Percentiles rank a stretch among this genome's conserved stretches.
Conservation (phyloP, 1,284 basidiomycete species). For the Malassezia pachydermatis region DNA sequence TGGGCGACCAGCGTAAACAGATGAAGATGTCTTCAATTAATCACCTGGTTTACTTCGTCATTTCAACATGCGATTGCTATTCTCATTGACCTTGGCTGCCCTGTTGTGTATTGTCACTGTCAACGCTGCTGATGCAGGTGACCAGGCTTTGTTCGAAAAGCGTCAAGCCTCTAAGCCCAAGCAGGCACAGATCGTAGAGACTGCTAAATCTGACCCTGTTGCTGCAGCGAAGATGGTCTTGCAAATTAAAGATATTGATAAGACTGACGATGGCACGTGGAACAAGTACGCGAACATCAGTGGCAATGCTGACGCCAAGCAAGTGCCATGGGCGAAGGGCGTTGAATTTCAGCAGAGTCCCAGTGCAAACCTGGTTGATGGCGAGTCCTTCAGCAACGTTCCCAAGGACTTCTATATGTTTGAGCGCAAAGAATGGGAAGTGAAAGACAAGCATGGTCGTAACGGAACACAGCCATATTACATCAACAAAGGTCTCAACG, state of each 20-base stretch:
- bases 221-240: constrained; percentile 27
- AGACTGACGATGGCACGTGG: constrained; percentile 12
- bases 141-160: not conserved
- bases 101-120: no score
- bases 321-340: constrained; percentile 30
- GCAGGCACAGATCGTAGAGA: not conserved
- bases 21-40: no score
- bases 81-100: no score
- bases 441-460: constrained; percentile 1
- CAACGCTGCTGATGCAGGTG: not conserved
- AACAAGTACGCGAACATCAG: constrained; percentile 19
- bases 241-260: constrained; percentile 20
- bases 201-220: constrained; percentile 22
- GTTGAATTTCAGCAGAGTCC: constrained; percentile 22
- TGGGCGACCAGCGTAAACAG: no score
- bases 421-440: constrained; percentile 26
- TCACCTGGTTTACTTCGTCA: no score
- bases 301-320: constrained; percentile 14
- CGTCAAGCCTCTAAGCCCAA: not conserved
- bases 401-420: constrained; percentile 26
- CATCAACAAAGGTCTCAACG: constrained; percentile 21
- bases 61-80: no score
- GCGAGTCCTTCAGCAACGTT: constrained; percentile 46
- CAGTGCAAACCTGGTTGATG: constrained; percentile 43
- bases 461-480: constrained; percentile 28